Conservation (phyloP, 1,284 basidiomycete genomes). For the Sphagnurus paluster region DNA sequence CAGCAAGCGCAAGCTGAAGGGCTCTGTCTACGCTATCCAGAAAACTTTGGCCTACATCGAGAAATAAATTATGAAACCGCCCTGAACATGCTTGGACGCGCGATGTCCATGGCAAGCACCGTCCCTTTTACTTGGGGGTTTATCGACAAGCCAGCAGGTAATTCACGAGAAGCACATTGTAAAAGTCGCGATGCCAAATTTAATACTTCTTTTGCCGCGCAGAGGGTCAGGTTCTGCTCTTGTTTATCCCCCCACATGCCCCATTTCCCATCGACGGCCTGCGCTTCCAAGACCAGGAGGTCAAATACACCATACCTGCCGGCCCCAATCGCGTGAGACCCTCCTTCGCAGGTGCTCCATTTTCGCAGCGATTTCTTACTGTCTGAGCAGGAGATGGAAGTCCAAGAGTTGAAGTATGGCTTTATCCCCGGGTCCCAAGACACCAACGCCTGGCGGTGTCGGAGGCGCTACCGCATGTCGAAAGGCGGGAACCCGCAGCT, state of each 20-base stretch:
- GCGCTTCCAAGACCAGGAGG: constrained; percentile 69
- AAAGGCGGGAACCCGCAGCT: constrained; percentile 72
- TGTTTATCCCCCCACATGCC: constrained; percentile 56
- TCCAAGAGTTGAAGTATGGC: constrained; percentile 68
- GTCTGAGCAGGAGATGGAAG: constrained; percentile 60
- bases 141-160: constrained; percentile 73
- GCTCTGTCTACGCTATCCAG: constrained; percentile 66
- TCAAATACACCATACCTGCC: constrained; percentile 51
- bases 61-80: constrained; percentile 60
- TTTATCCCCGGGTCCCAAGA: constrained; percentile 69
- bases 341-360: constrained; percentile 12
- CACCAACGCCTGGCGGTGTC: constrained; percentile 57
- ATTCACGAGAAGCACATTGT: constrained; percentile 19
- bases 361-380: constrained; percentile 1
- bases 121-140: constrained; percentile 69
- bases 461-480: constrained; percentile 65
- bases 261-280: constrained; percentile 71
- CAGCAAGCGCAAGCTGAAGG: constrained; percentile 48
- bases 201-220: constrained; percentile 3
- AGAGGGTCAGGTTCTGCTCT: constrained; percentile 67
- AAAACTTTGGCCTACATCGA: constrained; percentile 55
- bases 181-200: constrained; percentile 2
- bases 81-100: constrained; percentile 57
- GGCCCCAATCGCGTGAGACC: constrained; percentile 52
- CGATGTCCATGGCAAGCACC: constrained; percentile 50